Base-by-base conservation (phyloP, 441 rosid genomes). In the Raphanus hybrid region DNA sequence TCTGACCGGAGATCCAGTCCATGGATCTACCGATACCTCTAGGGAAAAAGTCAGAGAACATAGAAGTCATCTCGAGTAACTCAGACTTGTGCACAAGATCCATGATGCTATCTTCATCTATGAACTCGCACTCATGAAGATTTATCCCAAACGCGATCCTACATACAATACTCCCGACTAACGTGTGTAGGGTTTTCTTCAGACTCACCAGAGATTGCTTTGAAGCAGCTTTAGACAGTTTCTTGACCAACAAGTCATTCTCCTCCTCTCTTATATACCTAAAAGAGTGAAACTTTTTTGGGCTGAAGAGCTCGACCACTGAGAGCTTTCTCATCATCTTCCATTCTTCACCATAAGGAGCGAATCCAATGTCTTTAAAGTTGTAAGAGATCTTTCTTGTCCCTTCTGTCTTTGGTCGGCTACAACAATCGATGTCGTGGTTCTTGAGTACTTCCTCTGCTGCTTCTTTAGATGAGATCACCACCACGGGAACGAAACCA, bases 381-480 rank as follows among this genome's bases (percentile, higher is more conserved):
- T 62, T 27, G 41, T 63, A 63, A 14, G 76, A 45, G 50, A 72
- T 6, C n/a, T 9, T 72, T 32, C 43, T 8, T n/a, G 3, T 52
- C 23, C 54, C 77, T 8, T 27, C 55, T 0, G 64, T 20, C 37
- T 23, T 15, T 20, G 59, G 58, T 58, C 72, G 34, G 45, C 45
- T 75, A 34, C 64, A 73, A 23, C 70, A 64, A 0, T 45, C 59
- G 1, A 35, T 27, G 5, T 73, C 77, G 3, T 73, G 77, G 14
- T 7, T 52, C 54, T 64, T 73, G 54, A 73, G 70, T 5, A 54
- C 48, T 58, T 75, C 72, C 37, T 66, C 65, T 1, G 78, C 78
- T 65, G 72, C 64, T 58, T 75, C 78, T n/a, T 27, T 55, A 26
- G 78, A 75, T n/a, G 78, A 57, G 43, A 75, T 41, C 27, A 75